phyloP scores from a whole-genome alignment of 345 rosid species.

The Hibiscus syriacus region DNA sequence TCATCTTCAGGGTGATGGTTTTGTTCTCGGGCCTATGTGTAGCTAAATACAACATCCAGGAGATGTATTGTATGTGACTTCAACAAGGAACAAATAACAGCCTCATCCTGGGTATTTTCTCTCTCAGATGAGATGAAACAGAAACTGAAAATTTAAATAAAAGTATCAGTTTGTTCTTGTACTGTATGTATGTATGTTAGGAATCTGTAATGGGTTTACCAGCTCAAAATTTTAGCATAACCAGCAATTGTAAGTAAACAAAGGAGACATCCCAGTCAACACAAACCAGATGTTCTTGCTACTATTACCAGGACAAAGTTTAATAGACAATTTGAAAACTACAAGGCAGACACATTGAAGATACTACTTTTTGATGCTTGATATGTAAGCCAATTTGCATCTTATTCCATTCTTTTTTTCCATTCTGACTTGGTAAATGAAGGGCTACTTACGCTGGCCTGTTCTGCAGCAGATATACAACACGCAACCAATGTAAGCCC shows the following conservation, averaged over 20 bases:
- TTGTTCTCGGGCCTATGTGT: not conserved
- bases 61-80: not conserved
- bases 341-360: not conserved
- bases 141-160: not conserved
- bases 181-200: not conserved
- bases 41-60: not conserved
- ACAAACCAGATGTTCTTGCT: not conserved
- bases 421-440: not conserved
- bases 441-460: constrained; percentile 58
- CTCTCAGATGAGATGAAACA: not conserved
- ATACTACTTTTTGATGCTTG: not conserved
- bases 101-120: not conserved
- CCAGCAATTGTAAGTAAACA: not conserved
- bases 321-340: not conserved
- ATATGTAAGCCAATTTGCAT: not conserved
- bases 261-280: not conserved
- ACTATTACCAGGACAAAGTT: not conserved
- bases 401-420: not conserved
- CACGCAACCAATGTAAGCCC: constrained; percentile 76
- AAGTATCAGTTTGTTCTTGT: not conserved
- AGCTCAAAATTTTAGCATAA: not conserved
- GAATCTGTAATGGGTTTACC: not conserved
- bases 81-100: not conserved
- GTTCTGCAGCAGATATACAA: constrained; percentile 79
- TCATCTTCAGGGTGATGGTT: not conserved